Conservation (phyloP, 2,329 filamentous ascomycete genomes). For the Neofusicoccum cordaticola region DNA sequence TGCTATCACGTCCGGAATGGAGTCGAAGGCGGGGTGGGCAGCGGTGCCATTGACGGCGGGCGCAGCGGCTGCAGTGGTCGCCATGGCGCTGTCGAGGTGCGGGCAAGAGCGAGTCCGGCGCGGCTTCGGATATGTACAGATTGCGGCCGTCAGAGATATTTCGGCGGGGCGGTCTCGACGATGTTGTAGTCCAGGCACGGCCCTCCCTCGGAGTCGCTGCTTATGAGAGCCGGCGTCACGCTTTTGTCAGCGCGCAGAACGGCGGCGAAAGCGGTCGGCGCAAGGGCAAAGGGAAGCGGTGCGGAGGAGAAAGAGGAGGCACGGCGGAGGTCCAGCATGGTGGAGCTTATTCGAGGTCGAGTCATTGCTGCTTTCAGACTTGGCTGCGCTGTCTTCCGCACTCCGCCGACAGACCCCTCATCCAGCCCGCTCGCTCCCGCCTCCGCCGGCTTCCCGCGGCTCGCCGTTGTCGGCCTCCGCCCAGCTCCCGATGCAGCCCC, state of each 20-base stretch:
- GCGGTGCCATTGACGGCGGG: slow-evolving; percentile 10
- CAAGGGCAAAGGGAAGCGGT: background rate
- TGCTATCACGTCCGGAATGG: slow-evolving; percentile 45
- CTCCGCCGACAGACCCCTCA: slow-evolving; percentile 1
- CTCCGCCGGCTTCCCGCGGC: background rate
- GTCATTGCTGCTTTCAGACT: slow-evolving; percentile 1
- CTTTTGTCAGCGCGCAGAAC: slow-evolving; percentile 6
- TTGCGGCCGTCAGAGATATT: background rate
- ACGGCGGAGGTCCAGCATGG: background rate
- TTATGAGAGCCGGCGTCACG: slow-evolving; percentile 7
- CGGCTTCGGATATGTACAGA: background rate
- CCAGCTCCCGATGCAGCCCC: background rate
- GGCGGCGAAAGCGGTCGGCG: background rate
- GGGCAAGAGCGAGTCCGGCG: too few species aligned
- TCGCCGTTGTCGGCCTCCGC: background rate
- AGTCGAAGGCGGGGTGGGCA: slow-evolving; percentile 42
- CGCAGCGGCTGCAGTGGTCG: background rate
- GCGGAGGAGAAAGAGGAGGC: background rate
- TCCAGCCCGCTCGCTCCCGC: background rate
- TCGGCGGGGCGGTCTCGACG: background rate
- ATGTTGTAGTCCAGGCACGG: slow-evolving; percentile 8
- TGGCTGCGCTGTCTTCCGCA: background rate
- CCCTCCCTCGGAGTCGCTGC: background rate
- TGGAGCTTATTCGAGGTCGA: background rate
- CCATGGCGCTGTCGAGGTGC: background rate